Conservation (phyloP, 1,284 basidiomycete species). For the Bjerkandera adusta region DNA sequence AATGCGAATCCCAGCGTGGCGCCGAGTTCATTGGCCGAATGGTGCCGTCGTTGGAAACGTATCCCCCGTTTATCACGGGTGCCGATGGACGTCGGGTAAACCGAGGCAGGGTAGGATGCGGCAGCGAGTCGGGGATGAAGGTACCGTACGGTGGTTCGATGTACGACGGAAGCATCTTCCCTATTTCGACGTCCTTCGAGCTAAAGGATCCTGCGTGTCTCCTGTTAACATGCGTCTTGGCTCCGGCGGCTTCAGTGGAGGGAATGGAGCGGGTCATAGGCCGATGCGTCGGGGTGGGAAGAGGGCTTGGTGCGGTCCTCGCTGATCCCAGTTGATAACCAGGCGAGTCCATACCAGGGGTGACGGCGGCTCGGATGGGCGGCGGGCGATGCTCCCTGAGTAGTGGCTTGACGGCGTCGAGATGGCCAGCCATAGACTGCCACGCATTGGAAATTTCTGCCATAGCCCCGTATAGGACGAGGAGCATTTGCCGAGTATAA, state of each 20-base stretch:
- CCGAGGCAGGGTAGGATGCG: too few species aligned
- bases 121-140: too few species aligned
- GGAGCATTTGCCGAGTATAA: constrained; percentile 84
- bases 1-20: constrained; percentile 37
- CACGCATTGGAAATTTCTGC: constrained; percentile 89
- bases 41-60: constrained; percentile 11
- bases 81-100: constrained; percentile 32
- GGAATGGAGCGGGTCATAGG: constrained; percentile 4
- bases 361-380: constrained; percentile 14
- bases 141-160: constrained; percentile 34
- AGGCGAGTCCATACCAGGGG: constrained; percentile 16
- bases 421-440: constrained; percentile 74
- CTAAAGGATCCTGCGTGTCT: constrained; percentile 93
- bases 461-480: constrained; percentile 89
- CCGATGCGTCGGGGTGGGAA: constrained; percentile 19
- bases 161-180: constrained; percentile 74
- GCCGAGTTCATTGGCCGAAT: constrained; percentile 13
- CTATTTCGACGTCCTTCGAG: constrained; percentile 86
- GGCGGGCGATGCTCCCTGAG: constrained; percentile 47
- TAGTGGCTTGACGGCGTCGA: constrained; percentile 69
- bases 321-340: not conserved
- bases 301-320: constrained; percentile 17
- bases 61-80: constrained; percentile 14
- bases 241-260: constrained; percentile 4
- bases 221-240: constrained; percentile 49